A percentile compares a stretch with the other conserved stretches of the same genome.
Evolutionary conservation across 345 rosid genomes (phyloP).

Genomic region (Pistacia atlantica): DNA sequence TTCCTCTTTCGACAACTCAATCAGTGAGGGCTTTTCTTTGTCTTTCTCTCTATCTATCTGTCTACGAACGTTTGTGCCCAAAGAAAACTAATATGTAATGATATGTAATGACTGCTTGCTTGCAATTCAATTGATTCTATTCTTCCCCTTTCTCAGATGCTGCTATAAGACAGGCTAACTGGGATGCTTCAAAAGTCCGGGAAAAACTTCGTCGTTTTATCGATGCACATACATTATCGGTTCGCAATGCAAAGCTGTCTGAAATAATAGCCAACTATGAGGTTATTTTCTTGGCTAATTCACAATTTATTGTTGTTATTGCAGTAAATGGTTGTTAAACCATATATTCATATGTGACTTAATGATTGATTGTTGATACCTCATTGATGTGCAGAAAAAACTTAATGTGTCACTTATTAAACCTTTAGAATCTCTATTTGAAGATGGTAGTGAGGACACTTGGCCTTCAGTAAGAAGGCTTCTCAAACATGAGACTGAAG

Average conservation of each 20-base stretch:
- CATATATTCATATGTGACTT: neutral
- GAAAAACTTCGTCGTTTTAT: slow-evolving; percentile 66
- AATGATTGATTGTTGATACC: slow-evolving; percentile 15
- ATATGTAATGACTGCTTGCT: neutral
- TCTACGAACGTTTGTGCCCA: too few relatives aligned
- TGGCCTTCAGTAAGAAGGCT: slow-evolving; percentile 71
- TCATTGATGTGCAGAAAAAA: slow-evolving; percentile 51
- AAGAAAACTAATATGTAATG: neutral
- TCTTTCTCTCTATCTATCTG: neutral
- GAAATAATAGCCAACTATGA: slow-evolving; percentile 51
- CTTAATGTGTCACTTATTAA: slow-evolving; percentile 46
- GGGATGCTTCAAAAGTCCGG: slow-evolving; percentile 65
- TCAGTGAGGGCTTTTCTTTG: neutral
- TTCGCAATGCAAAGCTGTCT: slow-evolving; percentile 50
- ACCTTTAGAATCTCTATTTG: slow-evolving; percentile 63
- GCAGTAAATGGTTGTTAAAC: slow-evolving; percentile 1
- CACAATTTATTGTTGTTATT: neutral
- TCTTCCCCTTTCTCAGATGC: slow-evolving; percentile 45
- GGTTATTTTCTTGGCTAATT: slow-evolving; percentile 38
- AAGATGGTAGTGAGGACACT: slow-evolving; percentile 57
- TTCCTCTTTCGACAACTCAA: neutral
- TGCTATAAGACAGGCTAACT: slow-evolving; percentile 52
- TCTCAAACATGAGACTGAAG: slow-evolving; percentile 61
- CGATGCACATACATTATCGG: slow-evolving; percentile 50
- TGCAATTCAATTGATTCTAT: neutral